Conservation (phyloP, 176 grass and related monocot genomes). For the Dactylis glomerata region DNA sequence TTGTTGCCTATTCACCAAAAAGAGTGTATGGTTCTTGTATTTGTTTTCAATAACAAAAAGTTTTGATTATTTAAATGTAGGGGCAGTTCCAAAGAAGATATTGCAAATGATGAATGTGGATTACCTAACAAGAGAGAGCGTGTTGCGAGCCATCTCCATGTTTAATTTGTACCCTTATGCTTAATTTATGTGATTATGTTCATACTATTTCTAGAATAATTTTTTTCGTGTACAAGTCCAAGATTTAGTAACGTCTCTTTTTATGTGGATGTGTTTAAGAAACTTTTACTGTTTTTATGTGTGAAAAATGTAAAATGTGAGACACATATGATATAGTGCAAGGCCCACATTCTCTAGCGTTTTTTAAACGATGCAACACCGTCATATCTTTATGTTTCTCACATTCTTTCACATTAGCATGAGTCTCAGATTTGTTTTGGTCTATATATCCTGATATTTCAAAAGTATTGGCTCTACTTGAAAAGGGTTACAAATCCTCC, state of each 20-base stretch:
- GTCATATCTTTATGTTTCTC: no score
- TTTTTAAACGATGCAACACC: no score
- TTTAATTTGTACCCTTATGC: slow-evolving; percentile 5
- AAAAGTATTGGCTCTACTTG: no score
- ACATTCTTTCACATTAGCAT: no score
- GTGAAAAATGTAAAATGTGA: no score
- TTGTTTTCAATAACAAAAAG: background rate
- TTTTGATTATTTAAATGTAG: slow-evolving; percentile 30
- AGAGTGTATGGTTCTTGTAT: background rate
- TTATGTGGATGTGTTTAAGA: background rate
- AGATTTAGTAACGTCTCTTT: background rate
- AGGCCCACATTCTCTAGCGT: no score
- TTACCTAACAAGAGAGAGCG: background rate
- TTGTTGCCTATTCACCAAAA: no score
- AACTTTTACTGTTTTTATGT: background rate
- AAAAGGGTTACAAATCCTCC: no score
- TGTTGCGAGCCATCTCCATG: background rate
- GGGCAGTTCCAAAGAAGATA: background rate
- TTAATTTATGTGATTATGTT: background rate
- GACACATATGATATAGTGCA: no score
- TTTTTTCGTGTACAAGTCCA: background rate
- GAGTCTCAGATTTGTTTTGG: no score
- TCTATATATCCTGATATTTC: no score
- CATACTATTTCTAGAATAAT: background rate
- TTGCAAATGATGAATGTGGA: slow-evolving; percentile 28